Conservation (phyloP, 768 basidiomycete species). For the Calocera viscosa region DNA sequence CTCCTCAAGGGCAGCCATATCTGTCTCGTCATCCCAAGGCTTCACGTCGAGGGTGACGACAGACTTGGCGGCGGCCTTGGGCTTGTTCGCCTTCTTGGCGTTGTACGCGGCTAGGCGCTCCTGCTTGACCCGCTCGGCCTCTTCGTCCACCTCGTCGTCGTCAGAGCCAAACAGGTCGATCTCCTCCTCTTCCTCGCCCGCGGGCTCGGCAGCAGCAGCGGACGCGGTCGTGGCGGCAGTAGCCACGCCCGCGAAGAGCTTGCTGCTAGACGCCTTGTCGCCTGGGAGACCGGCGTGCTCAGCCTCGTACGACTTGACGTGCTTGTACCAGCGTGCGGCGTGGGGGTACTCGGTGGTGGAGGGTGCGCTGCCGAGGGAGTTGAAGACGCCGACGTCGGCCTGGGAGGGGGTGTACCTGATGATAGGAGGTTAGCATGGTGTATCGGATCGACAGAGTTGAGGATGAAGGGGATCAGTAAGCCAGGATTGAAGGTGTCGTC, state of each 20-base stretch:
- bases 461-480: slow-evolving; percentile 42
- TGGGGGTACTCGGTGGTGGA: slow-evolving; percentile 54
- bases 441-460: not conserved
- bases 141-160: slow-evolving; percentile 69
- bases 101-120: slow-evolving; percentile 90
- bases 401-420: slow-evolving; percentile 80
- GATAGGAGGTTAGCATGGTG: slow-evolving; percentile 8
- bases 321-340: slow-evolving; percentile 82
- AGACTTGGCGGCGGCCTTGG: slow-evolving; percentile 87
- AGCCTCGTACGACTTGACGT: slow-evolving; percentile 74
- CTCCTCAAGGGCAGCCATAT: slow-evolving; percentile 78
- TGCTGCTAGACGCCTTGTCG: slow-evolving; percentile 67
- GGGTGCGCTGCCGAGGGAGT: slow-evolving; percentile 56
- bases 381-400: slow-evolving; percentile 87
- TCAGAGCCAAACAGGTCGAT: slow-evolving; percentile 82
- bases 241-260: slow-evolving; percentile 46
- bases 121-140: slow-evolving; percentile 76
- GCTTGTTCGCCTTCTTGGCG: slow-evolving; percentile 83
- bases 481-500: slow-evolving; percentile 56
- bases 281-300: slow-evolving; percentile 73
- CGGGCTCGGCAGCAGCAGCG: slow-evolving; percentile 34
- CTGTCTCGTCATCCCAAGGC: slow-evolving; percentile 99
- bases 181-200: slow-evolving; percentile 58
- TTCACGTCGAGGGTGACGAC: slow-evolving; percentile 97
- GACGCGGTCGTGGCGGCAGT: slow-evolving; percentile 34